Conservation (phyloP, 2,329 filamentous ascomycete species). For the Thelonectria olida region DNA sequence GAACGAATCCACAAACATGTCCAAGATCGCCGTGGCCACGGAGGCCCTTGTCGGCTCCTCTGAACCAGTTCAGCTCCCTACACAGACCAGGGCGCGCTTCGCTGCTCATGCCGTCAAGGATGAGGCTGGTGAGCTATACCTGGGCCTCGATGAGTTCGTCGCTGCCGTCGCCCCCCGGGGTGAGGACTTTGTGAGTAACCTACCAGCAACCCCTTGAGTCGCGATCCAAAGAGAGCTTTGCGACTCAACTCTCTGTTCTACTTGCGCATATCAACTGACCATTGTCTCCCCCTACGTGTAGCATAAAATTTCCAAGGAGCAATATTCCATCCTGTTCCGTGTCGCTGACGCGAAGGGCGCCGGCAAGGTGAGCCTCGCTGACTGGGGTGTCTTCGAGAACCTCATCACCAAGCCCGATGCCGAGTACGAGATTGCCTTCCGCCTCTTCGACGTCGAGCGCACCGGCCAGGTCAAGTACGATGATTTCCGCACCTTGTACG, state of each 20-base stretch:
- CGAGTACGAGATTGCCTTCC: constrained; percentile 98
- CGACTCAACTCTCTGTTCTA: background rate
- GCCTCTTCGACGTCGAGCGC: constrained; percentile 89
- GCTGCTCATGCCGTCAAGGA: constrained; percentile 79
- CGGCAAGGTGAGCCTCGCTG: constrained; percentile 79
- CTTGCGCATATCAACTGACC: constrained; percentile 24
- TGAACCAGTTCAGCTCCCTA: constrained; percentile 70
- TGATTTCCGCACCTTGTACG: constrained; percentile 84
- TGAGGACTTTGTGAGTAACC: constrained; percentile 86
- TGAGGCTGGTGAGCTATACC: constrained; percentile 78
- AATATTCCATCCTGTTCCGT: constrained; percentile 92
- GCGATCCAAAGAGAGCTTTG: background rate
- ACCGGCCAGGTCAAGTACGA: constrained; percentile 90
- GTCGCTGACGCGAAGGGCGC: constrained; percentile 83
- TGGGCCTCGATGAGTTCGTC: constrained; percentile 89
- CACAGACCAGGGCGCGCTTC: constrained; percentile 81
- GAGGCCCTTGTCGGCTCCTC: constrained; percentile 75
- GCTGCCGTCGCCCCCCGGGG: constrained; percentile 85
- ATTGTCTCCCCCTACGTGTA: constrained; percentile 52
- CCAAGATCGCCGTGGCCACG: constrained; percentile 62
- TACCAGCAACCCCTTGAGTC: constrained; percentile 1
- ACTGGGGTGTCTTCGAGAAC: constrained; percentile 96
- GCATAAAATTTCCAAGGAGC: constrained; percentile 98
- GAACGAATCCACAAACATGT: constrained; percentile 43
- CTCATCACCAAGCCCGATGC: constrained; percentile 93